Conservation (phyloP, 192 early-diverging fungal species). For the Coemansia sp. region DNA sequence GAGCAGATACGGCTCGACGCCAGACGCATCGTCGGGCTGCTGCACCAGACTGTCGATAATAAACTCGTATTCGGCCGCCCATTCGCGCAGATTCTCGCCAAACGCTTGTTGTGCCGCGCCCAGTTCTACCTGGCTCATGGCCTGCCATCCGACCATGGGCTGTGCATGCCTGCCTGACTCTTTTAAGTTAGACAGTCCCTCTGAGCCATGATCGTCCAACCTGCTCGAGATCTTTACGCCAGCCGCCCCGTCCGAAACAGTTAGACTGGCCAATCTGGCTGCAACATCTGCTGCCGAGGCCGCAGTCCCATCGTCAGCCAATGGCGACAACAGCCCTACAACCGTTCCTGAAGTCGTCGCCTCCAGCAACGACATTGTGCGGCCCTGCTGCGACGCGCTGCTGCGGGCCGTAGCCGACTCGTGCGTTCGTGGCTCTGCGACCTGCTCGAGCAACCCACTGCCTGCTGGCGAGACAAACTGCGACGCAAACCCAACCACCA, state of each 20-base stretch:
- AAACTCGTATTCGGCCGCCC: conserved; percentile 47
- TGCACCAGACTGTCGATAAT: conserved; percentile 40
- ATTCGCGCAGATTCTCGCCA: conserved; percentile 25
- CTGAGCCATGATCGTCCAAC: no score
- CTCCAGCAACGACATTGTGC: conserved; percentile 48
- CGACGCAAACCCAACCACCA: conserved; percentile 52
- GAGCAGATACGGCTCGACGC: conserved; percentile 17
- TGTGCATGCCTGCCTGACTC: conserved; percentile 2
- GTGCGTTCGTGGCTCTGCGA: not conserved
- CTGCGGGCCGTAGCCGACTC: not conserved
- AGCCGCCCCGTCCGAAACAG: not conserved
- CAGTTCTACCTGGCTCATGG: conserved; percentile 33
- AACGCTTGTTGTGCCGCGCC: conserved; percentile 30
- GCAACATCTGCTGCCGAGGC: not conserved
- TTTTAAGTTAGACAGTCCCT: no score
- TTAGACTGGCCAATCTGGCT: not conserved
- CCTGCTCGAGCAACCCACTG: conserved; percentile 36
- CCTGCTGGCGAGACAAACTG: conserved; percentile 53
- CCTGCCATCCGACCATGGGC: conserved; percentile 47
- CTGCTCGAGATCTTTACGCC: no score
- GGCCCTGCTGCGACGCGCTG: conserved; percentile 11
- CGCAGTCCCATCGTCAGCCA: conserved; percentile 17
- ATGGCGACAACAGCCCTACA: conserved; percentile 42
- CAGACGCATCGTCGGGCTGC: conserved; percentile 34
- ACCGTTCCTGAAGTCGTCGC: conserved; percentile 51